Base-by-base conservation (phyloP, 2,329 filamentous ascomycete species). In the Hortaea sp. region DNA sequence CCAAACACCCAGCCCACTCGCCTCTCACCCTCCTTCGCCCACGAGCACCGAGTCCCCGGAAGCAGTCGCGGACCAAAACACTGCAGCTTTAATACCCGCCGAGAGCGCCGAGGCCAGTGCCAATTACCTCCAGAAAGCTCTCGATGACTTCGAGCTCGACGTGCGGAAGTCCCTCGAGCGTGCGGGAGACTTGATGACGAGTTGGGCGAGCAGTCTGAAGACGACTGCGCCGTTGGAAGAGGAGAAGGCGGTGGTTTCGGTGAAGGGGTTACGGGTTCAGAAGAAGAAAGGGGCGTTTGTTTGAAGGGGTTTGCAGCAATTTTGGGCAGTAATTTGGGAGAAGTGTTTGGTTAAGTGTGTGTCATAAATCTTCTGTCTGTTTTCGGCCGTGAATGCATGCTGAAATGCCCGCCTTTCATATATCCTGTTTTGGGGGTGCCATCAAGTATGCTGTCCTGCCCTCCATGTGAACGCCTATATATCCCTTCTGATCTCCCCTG, bases 101-200 rank as follows among this genome's bases (percentile, higher is more conserved):
- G 7, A 10, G 38, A 31, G 10, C 7, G 40, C 7, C 9, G 40
- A 31, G 30, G 42, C 45, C 7, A 35, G 29, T 6, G 35, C 32
- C n/a, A 42, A 29, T 12, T 41, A n/a, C 13, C 30, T 55, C 44
- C 52, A 52, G 42, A 51, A 48, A 27, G 51, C 55, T 5, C 53
- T 53, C 11, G 57, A 60, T 45, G 57, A 58, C 41, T 52, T 59
- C 27, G 57, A 61, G 35, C 20, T 59, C 31, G 57, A 57, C 30
- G 40, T 57, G 11, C 40, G 44, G 42, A 59, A 53, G 42, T 45
- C 48, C 7, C 38, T 56, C 32, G 53, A 51, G 12, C 37, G 48
- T 12, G 51, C 49, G 5, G 53, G 9, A 32, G 42, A 3, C 20
- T 35, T 53, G 20, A 41, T 51, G 10, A 45, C 44, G 10, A 42